phyloP scores from a whole-genome alignment of 306 rosid species.

The Purshia tridentata region DNA sequence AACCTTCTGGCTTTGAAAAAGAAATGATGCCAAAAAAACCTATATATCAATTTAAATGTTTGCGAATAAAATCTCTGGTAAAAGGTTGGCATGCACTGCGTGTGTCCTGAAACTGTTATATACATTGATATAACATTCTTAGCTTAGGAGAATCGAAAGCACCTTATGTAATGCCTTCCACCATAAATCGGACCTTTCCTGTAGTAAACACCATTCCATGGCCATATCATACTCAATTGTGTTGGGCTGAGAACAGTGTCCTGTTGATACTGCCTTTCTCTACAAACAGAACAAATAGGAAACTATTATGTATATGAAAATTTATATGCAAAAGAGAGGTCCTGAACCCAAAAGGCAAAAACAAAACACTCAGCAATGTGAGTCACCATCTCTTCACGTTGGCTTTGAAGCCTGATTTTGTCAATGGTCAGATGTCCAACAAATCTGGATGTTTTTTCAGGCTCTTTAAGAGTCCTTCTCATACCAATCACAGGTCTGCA shows the following conservation, averaged over 20 bases:
- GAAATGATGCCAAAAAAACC: not conserved
- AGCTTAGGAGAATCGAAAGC: not conserved
- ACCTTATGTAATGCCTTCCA: too few species aligned
- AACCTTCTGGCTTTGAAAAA: not conserved
- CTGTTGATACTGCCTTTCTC: constrained; percentile 40
- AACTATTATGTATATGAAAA: too few species aligned
- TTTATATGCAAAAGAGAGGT: not conserved
- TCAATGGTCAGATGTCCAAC: constrained; percentile 20
- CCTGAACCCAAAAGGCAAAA: not conserved
- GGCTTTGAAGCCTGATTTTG: constrained; percentile 8
- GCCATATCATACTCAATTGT: constrained; percentile 35
- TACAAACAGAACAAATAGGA: too few species aligned
- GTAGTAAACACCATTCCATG: too few species aligned
- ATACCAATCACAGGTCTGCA: constrained; percentile 25
- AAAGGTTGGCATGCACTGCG: not conserved
- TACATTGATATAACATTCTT: not conserved
- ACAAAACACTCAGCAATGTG: not conserved
- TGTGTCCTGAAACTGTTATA: not conserved
- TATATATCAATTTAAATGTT: not conserved
- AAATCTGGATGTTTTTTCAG: constrained; percentile 10
- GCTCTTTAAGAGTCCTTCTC: constrained; percentile 10
- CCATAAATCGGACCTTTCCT: too few species aligned
- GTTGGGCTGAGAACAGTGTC: constrained; percentile 65
- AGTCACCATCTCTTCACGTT: constrained; percentile 21
- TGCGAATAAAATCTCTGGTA: not conserved